Percentiles rank a stretch among this genome's conserved stretches.
These are phyloP conservation scores for Amanita jacksonii DNA, from an alignment of 768 basidiomycete species.

Conservation along the genomic window DNA sequence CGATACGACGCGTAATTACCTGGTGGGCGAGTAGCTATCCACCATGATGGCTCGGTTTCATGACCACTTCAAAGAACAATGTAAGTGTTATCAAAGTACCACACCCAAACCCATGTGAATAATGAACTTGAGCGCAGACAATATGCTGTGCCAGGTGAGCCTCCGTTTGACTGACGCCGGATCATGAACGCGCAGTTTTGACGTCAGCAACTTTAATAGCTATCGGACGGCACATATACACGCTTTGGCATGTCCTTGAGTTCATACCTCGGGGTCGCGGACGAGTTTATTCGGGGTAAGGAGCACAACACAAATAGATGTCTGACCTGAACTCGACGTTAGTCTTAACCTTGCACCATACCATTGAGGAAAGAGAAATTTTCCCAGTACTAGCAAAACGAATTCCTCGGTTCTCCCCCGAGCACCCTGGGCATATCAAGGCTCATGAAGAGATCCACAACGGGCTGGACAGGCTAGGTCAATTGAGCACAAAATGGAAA, in stretches of 20 bases:
- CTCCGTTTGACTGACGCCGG: neutral
- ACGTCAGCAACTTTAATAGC: slow-evolving; percentile 17
- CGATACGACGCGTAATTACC: neutral
- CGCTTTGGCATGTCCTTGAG: slow-evolving; percentile 32
- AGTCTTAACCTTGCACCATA: slow-evolving; percentile 50
- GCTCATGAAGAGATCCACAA: slow-evolving; percentile 48
- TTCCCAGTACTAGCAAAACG: slow-evolving; percentile 41
- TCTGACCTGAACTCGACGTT: slow-evolving; percentile 1
- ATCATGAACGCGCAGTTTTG: neutral
- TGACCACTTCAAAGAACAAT: slow-evolving; percentile 38
- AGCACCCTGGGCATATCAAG: slow-evolving; percentile 32
- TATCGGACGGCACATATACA: slow-evolving; percentile 43
- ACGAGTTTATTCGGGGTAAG: slow-evolving; percentile 32
- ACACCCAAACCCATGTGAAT: neutral
- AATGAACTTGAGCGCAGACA: slow-evolving; percentile 21
- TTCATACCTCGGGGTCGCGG: slow-evolving; percentile 31
- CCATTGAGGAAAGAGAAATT: slow-evolving; percentile 41
- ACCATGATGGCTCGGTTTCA: slow-evolving; percentile 29
- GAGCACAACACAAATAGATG: neutral
- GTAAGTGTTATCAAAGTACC: too few relatives aligned
- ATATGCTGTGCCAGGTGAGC: slow-evolving; percentile 33
- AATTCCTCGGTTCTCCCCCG: slow-evolving; percentile 37
- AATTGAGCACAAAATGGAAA: slow-evolving; percentile 32
- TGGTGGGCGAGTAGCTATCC: slow-evolving; percentile 15
- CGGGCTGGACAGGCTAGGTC: slow-evolving; percentile 35